Conservation (phyloP, 1,284 basidiomycete species). For the Earliella scabrosa region DNA sequence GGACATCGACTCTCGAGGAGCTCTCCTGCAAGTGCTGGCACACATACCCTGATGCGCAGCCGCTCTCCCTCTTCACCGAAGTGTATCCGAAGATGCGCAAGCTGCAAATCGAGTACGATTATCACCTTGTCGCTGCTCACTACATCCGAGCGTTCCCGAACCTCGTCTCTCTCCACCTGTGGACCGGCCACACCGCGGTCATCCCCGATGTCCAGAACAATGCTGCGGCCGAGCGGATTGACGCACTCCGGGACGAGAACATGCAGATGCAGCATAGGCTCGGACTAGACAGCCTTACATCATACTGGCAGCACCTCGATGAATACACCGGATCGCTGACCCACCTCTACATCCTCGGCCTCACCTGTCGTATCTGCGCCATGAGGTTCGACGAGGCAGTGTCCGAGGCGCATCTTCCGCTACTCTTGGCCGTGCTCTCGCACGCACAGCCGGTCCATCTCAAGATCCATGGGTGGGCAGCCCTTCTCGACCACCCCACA, state of each 20-base stretch:
- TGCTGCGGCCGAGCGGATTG: background rate
- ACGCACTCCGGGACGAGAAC: background rate
- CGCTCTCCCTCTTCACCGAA: background rate
- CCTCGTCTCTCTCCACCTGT: too few relatives aligned
- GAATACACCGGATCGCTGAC: background rate
- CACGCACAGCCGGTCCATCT: background rate
- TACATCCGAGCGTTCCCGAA: background rate
- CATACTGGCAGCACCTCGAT: background rate
- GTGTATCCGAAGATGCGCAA: background rate
- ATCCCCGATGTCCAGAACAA: background rate
- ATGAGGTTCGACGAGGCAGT: background rate
- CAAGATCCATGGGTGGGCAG: background rate
- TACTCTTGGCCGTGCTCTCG: background rate
- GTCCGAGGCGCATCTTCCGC: background rate
- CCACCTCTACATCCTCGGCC: background rate
- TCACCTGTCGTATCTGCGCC: background rate
- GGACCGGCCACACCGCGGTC: too few relatives aligned
- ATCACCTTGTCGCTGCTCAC: background rate
- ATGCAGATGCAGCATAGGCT: background rate
- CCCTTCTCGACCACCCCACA: background rate
- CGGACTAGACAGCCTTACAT: background rate
- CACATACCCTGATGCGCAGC: background rate
- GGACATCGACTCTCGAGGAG: background rate
- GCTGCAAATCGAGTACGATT: background rate
- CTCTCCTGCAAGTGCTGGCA: background rate